Evolutionary conservation across 331 rosid genomes (phyloP), one percentile per base, ranked within the genome.

Genomic region (Stylosanthes scabra): DNA sequence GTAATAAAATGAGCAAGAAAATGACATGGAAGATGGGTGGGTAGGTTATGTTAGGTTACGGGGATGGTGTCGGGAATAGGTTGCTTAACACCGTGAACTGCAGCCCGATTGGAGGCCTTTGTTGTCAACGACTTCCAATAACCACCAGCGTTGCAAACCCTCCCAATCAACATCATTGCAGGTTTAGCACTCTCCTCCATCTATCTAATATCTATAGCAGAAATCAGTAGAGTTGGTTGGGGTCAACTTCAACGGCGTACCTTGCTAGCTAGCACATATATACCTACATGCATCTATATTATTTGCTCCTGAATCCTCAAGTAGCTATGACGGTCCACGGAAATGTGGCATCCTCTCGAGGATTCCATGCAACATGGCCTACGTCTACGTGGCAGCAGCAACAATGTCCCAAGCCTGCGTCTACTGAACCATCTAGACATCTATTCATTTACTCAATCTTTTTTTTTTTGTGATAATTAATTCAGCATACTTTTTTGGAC

Each of bases 51-150:
- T 15, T 59, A 37, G 13, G 13, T 7, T 59, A 87, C 91, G 40
- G 74, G 40, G 13, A 82, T 3, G 9, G 15, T 51, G 11, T 81
- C 74, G 3, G 86, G 55, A 54, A 37, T 1, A 39, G 89, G 84
- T 28, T 5, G 57, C 77, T 56, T 80, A 14, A 31, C 63, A 11
- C 89, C 87, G 31, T 85, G 91, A 67, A 87, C 84, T 2, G 74
- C 84, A 16, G 89, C 77, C 5, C 87, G 83, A 75, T 72, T 68
- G 8, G 80, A 10, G 7, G 80, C 62, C 59, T 83, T 85, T 34
- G 64, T 13, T 10, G 67, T 44, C 74, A 85, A 11, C 34, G 20
- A 55, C 45, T 81, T 68, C 41, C 54, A 10, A 15, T 40, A 68
- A 14, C 47, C 61, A 39, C 64, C 16, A 44, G 54, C 10, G 10